Conservation (phyloP, 805 yeast genomes). For the Torulaspora maleeae region DNA sequence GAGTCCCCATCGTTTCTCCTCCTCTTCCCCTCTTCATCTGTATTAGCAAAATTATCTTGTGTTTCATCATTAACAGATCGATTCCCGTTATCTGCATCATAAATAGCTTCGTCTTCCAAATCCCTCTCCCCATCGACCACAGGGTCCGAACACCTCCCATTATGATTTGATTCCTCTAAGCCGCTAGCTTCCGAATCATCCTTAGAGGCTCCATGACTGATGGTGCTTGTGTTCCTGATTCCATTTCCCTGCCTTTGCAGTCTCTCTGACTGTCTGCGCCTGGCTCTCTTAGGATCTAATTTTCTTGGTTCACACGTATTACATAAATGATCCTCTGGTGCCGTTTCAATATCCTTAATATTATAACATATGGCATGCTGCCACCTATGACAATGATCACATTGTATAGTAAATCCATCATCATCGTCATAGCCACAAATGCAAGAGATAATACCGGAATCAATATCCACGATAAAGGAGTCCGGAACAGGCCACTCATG, state of each 20-base stretch:
- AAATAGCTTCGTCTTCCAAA: not conserved
- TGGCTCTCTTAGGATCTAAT: conserved; percentile 43
- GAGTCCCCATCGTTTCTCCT: conserved; percentile 30
- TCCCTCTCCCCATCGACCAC: not conserved
- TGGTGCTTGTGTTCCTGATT: not conserved
- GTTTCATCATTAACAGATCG: conserved; percentile 6
- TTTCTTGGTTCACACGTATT: conserved; percentile 63
- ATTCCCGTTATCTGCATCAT: conserved; percentile 4
- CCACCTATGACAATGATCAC: conserved; percentile 90
- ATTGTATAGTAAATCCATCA: conserved; percentile 91
- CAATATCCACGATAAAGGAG: conserved; percentile 65
- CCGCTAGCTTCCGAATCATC: not conserved
- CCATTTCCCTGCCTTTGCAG: conserved; percentile 10
- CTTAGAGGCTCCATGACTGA: not conserved
- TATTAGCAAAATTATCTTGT: conserved; percentile 2
- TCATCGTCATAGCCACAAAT: conserved; percentile 83
- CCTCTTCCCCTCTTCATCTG: conserved; percentile 13
- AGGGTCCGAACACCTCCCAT: not conserved
- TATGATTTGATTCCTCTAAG: not conserved
- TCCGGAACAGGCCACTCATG: conserved; percentile 33
- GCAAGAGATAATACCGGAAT: conserved; percentile 83
- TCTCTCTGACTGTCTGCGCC: conserved; percentile 37
- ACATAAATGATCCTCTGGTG: conserved; percentile 79
- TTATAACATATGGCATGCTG: conserved; percentile 92
- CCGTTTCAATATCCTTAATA: conserved; percentile 62